phyloP scores from a whole-genome alignment of 2,329 filamentous ascomycete species.

The Sarocladium kiliense region DNA sequence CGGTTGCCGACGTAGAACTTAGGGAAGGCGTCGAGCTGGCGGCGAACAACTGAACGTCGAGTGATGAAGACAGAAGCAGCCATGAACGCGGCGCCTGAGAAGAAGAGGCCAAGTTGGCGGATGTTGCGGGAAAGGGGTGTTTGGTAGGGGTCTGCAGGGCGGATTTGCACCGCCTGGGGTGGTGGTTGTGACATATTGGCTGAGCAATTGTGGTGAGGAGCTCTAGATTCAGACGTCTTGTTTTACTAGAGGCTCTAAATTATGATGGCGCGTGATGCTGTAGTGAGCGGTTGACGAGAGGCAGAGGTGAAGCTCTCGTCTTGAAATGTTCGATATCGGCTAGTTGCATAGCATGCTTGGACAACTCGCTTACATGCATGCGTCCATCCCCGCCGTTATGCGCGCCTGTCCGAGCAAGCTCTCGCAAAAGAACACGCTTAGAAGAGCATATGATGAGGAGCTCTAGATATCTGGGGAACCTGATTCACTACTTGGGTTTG shows the following conservation, averaged over 20 bases:
- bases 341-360: neutral
- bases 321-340: conserved; percentile 1
- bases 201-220: neutral
- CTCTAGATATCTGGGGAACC: no score
- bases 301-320: neutral
- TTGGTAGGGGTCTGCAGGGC: conserved; percentile 14
- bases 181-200: conserved; percentile 9
- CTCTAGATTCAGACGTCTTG: no score
- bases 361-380: neutral
- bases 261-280: no score
- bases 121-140: conserved; percentile 41
- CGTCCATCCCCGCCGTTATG: neutral
- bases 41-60: conserved; percentile 62
- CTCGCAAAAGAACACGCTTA: neutral
- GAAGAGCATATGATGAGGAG: no score
- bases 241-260: no score
- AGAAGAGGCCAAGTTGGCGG: conserved; percentile 64
- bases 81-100: conserved; percentile 72
- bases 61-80: conserved; percentile 66
- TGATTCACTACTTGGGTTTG: no score
- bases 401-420: no score
- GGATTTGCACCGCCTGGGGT: neutral
- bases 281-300: neutral
- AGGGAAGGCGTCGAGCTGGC: conserved; percentile 57
- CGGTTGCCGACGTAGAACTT: conserved; percentile 65